phyloP scores from a whole-genome alignment of 345 rosid genomes.

The Eucalyptus curtisii region DNA sequence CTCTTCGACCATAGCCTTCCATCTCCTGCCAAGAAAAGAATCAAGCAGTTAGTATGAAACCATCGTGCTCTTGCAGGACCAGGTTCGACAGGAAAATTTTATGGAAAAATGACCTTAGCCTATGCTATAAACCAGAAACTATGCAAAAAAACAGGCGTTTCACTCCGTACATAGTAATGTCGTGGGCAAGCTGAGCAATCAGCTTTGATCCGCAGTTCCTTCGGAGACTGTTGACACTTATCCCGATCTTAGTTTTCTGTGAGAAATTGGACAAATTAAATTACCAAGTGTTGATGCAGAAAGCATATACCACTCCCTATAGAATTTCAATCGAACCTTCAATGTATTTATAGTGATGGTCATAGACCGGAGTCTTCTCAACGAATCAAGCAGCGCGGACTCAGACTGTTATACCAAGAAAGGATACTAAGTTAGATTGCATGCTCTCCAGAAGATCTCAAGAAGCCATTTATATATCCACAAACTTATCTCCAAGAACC shows the following conservation, averaged over 20 bases:
- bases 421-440: not conserved
- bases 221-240: not conserved
- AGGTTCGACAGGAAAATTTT: not conserved
- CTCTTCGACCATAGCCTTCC: not conserved
- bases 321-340: not conserved
- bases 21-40: not conserved
- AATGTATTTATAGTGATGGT: not conserved
- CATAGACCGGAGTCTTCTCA: not conserved
- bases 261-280: not conserved
- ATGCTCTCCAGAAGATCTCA: not conserved
- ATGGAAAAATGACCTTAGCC: not conserved
- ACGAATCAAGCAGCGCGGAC: not conserved
- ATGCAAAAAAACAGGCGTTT: not conserved
- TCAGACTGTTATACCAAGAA: not conserved
- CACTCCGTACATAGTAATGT: not conserved
- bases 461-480: not conserved
- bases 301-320: not conserved
- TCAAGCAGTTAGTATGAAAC: not conserved
- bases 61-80: not conserved
- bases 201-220: not conserved
- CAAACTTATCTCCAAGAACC: not conserved
- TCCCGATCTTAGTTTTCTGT: not conserved
- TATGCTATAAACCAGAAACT: not conserved
- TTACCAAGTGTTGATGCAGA: not conserved
- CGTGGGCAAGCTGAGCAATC: not conserved